Base-by-base conservation (phyloP, 371 early-diverging fungal species). In the Cladochytrium tenue region DNA sequence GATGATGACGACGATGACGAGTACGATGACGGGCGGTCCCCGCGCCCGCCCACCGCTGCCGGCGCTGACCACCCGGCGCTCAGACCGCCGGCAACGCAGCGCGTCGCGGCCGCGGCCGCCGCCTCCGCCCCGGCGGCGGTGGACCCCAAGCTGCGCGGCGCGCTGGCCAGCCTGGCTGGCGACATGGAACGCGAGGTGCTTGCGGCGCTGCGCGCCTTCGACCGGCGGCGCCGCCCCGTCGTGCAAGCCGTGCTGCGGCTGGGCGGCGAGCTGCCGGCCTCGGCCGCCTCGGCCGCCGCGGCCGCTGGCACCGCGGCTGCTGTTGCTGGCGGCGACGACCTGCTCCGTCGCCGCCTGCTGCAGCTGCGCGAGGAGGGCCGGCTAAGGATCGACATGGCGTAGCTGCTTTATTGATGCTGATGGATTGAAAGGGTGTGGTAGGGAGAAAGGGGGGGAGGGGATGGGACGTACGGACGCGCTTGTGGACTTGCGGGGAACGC, bases 151-250 rank as follows among this genome's bases (percentile, higher is more conserved):
- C 32, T 31, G 26, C 56, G 57, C 27, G 55, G 43, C 51, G 50
- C 53, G 26, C 60, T 79, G 33, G 56, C 51, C 15, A 59, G 57
- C 32, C 52, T 75, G 33, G 76, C 76, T 20, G 62, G 57, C 0
- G 67, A 62, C 50, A 66, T 70, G 72, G 79, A 79, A 26, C 57
- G 34, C 17, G 79, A 79, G 60, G 58, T 79, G 3, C 68, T 64
- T 17, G 66, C 61, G 20, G 67, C 70, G 23, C 64, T 61, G 28
- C 36, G 55, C 15, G 63, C 68, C 30, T 79, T 62, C 60, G 72
- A 72, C 36, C 53, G 51, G 17, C 72, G 70, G 57, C 71, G 63
- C 36, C 72, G 56, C 2, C 72, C 76, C 2, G 61, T 79, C 10
- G 25, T 76, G 7, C 67, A 70, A 20, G 74, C 74, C 2, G 70